Conservation (phyloP, 2,329 filamentous ascomycete species). For the Trichoderma lentiforme region DNA sequence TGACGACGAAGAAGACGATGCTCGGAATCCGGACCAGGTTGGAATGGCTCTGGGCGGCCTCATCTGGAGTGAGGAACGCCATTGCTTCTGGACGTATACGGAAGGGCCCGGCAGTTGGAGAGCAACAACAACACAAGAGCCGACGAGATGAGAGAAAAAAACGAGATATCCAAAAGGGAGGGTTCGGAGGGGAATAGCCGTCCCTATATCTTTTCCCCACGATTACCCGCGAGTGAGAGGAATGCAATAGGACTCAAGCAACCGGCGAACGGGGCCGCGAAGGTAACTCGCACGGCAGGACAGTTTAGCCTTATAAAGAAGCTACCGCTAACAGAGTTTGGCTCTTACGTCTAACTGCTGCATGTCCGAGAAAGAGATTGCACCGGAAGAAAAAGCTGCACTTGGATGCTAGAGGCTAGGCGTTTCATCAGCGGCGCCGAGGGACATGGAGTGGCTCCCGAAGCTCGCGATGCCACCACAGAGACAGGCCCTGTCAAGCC, state of each 20-base stretch:
- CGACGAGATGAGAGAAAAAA: neutral
- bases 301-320: constrained; percentile 7
- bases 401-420: neutral
- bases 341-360: neutral
- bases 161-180: neutral
- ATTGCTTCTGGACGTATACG: neutral
- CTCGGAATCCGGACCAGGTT: constrained; percentile 38
- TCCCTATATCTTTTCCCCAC: neutral
- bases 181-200: neutral
- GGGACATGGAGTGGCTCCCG: neutral
- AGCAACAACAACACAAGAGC: neutral
- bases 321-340: constrained; percentile 7
- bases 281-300: neutral
- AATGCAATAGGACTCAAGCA: neutral
- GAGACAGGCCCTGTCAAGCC: neutral
- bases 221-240: neutral
- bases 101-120: neutral
- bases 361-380: constrained; percentile 6
- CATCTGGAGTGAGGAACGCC: constrained; percentile 7
- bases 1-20: constrained; percentile 42
- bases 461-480: neutral
- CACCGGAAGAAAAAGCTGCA: neutral
- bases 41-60: constrained; percentile 35
- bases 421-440: constrained; percentile 13
- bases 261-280: neutral